Conservation (phyloP, 768 basidiomycete genomes). For the Tulasnella sp. region DNA sequence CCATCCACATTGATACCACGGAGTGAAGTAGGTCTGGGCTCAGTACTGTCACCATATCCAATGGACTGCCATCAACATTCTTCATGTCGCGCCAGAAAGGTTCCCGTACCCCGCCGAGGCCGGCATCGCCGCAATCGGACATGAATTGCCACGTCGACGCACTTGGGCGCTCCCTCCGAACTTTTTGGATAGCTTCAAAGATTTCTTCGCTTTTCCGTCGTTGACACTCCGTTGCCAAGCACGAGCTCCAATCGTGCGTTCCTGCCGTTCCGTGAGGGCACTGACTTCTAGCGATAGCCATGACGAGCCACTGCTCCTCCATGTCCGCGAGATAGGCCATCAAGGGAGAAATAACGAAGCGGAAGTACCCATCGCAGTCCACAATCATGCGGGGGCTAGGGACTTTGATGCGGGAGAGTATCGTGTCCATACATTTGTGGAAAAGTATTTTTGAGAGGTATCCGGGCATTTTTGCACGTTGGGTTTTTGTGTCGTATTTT, state of each 20-base stretch:
- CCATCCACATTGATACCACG: too few species aligned
- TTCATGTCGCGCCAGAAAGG: too few species aligned
- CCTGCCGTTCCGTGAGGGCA: conserved; percentile 16
- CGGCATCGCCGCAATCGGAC: too few species aligned
- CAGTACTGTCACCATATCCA: too few species aligned
- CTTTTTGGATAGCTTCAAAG: neutral
- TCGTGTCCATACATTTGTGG: conserved; percentile 33
- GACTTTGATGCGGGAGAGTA: conserved; percentile 33
- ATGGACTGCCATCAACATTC: too few species aligned
- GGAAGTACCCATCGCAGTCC: conserved; percentile 31
- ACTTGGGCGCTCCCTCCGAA: conserved; percentile 29
- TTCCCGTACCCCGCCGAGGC: too few species aligned
- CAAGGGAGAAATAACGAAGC: conserved; percentile 35
- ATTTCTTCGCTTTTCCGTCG: neutral
- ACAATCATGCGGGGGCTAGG: conserved; percentile 31
- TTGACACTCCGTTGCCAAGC: too few species aligned
- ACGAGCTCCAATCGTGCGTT: neutral
- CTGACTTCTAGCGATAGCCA: conserved; percentile 10
- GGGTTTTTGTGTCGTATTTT: neutral
- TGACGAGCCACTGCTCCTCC: neutral
- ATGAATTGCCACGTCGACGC: conserved; percentile 38
- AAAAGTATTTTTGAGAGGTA: conserved; percentile 30
- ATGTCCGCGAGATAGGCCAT: conserved; percentile 27
- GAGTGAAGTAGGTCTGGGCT: too few species aligned
- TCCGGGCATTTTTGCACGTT: conserved; percentile 17